Conservation (phyloP, 305 asterid genomes). For the Solanum hybrid region DNA sequence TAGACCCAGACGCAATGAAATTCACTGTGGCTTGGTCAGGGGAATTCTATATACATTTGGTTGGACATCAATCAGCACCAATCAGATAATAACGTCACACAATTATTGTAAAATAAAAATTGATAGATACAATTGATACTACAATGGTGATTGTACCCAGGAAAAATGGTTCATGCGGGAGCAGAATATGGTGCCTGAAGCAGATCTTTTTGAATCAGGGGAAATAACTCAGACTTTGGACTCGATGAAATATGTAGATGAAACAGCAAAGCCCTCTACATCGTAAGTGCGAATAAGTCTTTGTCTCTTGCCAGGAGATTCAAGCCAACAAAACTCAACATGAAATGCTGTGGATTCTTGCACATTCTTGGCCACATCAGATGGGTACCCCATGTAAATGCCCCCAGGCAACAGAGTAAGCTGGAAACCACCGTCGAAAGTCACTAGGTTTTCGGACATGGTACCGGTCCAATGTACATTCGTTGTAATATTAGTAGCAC, state of each 20-base stretch:
- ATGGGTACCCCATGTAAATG: constrained; percentile 83
- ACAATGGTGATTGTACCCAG: neutral
- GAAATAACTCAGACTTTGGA: constrained; percentile 38
- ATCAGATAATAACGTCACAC: neutral
- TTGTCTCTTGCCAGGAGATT: constrained; percentile 67
- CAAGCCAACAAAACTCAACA: constrained; percentile 81
- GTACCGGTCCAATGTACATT: constrained; percentile 76
- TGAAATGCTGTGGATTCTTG: constrained; percentile 79
- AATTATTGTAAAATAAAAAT: neutral
- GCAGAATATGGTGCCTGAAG: neutral
- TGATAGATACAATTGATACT: neutral
- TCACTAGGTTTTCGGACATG: constrained; percentile 43
- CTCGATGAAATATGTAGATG: constrained; percentile 75
- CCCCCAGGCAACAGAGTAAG: constrained; percentile 69
- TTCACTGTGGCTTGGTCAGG: neutral
- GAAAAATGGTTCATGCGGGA: neutral
- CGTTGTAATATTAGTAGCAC: constrained; percentile 44
- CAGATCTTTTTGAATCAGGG: neutral
- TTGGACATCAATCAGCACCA: neutral
- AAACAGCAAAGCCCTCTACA: constrained; percentile 73
- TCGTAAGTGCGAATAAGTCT: constrained; percentile 81
- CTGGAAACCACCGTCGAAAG: constrained; percentile 68
- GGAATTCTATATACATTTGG: neutral
- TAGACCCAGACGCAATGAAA: neutral
- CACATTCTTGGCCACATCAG: constrained; percentile 64